phyloP scores from a whole-genome alignment of 2,329 filamentous ascomycete species.

The Tolypocladium pustulatum region DNA sequence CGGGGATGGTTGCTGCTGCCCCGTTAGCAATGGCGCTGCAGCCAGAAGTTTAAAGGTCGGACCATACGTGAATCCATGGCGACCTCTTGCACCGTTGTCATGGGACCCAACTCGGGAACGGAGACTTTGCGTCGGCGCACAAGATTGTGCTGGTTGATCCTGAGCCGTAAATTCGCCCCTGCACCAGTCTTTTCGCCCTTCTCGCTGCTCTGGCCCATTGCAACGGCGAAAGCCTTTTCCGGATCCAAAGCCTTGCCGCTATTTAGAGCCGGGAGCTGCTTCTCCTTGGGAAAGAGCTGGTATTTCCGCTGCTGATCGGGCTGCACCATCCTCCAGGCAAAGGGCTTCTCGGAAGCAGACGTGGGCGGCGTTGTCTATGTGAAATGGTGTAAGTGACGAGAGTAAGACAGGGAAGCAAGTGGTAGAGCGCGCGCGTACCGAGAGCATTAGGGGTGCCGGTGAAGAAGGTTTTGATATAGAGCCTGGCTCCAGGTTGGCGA shows the following conservation, averaged over 20 bases:
- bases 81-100: constrained; percentile 58
- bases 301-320: constrained; percentile 43
- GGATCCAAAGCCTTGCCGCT: constrained; percentile 36
- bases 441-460: constrained; percentile 32
- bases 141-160: constrained; percentile 47
- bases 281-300: constrained; percentile 48
- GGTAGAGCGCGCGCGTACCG: constrained; percentile 22
- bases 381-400: not conserved
- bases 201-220: constrained; percentile 30
- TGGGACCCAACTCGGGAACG: constrained; percentile 53
- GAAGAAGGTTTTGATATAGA: constrained; percentile 42
- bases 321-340: constrained; percentile 49
- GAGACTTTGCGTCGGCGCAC: constrained; percentile 51
- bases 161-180: constrained; percentile 31
- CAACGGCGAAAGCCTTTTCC: constrained; percentile 36
- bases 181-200: constrained; percentile 27
- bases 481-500: constrained; percentile 37
- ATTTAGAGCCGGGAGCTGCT: constrained; percentile 28
- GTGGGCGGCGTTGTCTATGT: constrained; percentile 1
- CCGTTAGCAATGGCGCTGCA: not conserved
- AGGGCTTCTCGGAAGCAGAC: constrained; percentile 33
- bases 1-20: constrained; percentile 52
- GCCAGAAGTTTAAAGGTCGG: not conserved
- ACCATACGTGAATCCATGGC: constrained; percentile 60
- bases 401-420: not conserved